phyloP scores from a whole-genome alignment of 2,329 filamentous ascomycete species.

The Xylariaceae sp. region DNA sequence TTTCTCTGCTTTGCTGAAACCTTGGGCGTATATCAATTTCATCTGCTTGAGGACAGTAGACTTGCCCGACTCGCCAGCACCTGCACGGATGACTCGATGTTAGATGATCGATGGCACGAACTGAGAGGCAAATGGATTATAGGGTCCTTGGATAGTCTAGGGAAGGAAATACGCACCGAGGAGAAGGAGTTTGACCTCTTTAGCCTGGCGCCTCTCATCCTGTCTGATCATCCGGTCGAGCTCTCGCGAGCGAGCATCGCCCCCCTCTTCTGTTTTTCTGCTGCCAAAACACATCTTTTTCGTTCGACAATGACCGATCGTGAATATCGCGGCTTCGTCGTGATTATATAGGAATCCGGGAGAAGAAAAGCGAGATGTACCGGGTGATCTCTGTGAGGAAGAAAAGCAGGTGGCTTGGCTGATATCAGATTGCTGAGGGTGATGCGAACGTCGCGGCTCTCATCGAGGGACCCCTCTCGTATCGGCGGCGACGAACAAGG shows the following conservation, averaged over 20 bases:
- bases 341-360: not conserved
- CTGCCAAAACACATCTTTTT: constrained; percentile 59
- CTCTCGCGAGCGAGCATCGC: constrained; percentile 58
- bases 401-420: not conserved
- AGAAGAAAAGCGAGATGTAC: not conserved
- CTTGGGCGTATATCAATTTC: constrained; percentile 93
- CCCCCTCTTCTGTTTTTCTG: constrained; percentile 46
- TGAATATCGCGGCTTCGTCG: constrained; percentile 7
- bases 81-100: constrained; percentile 42
- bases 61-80: constrained; percentile 92
- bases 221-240: constrained; percentile 81
- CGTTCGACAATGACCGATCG: constrained; percentile 1
- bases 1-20: constrained; percentile 84
- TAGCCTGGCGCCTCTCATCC: constrained; percentile 80
- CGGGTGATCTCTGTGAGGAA: constrained; percentile 2
- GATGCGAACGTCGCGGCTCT: not conserved
- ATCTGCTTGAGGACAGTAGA: constrained; percentile 98
- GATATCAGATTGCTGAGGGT: constrained; percentile 4
- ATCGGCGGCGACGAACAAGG: constrained; percentile 2
- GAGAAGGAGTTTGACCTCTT: constrained; percentile 89
- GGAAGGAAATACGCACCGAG: constrained; percentile 60
- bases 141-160: constrained; percentile 9
- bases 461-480: not conserved
- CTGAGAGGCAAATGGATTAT: constrained; percentile 14
- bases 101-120: constrained; percentile 20